Percentiles rank a stretch among this genome's conserved stretches.
Conservation (phyloP, 1,284 basidiomycete species). For the Hypsizygus ulmarius region DNA sequence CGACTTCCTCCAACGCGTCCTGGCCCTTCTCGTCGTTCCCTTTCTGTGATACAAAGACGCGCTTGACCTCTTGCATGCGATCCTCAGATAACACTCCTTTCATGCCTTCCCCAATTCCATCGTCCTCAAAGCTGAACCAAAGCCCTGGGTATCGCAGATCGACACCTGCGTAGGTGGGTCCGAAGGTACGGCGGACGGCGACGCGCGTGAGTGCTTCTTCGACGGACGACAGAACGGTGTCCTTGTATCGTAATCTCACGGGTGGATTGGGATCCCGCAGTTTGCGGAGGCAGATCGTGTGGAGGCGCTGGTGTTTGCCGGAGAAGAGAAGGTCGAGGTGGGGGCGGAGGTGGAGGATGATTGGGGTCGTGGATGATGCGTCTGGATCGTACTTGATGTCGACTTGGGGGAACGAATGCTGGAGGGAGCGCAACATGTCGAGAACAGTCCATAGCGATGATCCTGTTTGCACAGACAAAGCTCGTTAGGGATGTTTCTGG, state of each 20-base stretch:
- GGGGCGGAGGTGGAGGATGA: constrained; percentile 75
- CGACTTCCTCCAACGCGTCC: constrained; percentile 68
- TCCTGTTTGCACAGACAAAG: constrained; percentile 41
- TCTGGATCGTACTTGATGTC: constrained; percentile 84
- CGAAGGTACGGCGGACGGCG: constrained; percentile 71
- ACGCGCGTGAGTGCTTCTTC: constrained; percentile 62
- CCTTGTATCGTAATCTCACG: constrained; percentile 69
- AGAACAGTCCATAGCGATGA: constrained; percentile 80
- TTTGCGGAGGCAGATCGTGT: constrained; percentile 69
- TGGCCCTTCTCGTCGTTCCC: constrained; percentile 49
- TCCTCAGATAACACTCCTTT: constrained; percentile 52
- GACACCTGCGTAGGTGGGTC: constrained; percentile 82
- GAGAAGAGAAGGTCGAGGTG: constrained; percentile 81
- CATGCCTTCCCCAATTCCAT: constrained; percentile 49
- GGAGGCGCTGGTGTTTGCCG: constrained; percentile 69
- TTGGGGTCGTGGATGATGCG: constrained; percentile 65
- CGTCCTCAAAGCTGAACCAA: constrained; percentile 77
- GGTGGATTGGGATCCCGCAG: constrained; percentile 63
- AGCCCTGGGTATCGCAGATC: constrained; percentile 80
- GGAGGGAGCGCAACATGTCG: constrained; percentile 61
- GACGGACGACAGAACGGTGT: constrained; percentile 55
- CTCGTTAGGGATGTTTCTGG: not conserved
- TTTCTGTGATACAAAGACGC: constrained; percentile 71
- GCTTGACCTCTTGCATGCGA: constrained; percentile 69
- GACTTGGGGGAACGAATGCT: constrained; percentile 73